Evolutionary conservation across 2,329 filamentous ascomycete genomes (phyloP).

Genomic region (Claviceps fusiformis): DNA sequence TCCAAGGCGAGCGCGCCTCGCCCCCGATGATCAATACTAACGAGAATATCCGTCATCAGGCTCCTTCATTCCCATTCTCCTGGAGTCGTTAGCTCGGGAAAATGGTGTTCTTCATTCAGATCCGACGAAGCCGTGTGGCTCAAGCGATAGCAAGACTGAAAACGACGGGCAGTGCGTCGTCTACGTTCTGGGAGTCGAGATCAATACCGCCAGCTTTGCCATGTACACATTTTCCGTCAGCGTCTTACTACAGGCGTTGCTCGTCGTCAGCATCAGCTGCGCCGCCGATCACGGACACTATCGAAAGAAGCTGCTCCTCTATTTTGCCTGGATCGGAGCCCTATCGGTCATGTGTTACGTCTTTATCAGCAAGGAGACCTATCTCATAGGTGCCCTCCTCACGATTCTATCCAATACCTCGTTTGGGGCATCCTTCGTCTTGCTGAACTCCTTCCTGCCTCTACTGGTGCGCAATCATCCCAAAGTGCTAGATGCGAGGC

Average conservation of each 20-base stretch:
- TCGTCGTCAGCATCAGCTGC: constrained; percentile 93
- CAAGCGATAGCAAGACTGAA: constrained; percentile 40
- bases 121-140: constrained; percentile 58
- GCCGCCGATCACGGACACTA: constrained; percentile 90
- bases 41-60: constrained; percentile 33
- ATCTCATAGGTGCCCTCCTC: constrained; percentile 67
- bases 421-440: constrained; percentile 87
- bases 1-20: not conserved
- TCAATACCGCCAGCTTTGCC: constrained; percentile 93
- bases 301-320: constrained; percentile 73
- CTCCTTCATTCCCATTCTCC: constrained; percentile 88
- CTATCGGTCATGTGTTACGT: constrained; percentile 81
- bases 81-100: constrained; percentile 86
- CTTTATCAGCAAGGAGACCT: constrained; percentile 58
- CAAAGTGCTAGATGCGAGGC: constrained; percentile 21
- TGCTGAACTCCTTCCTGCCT: constrained; percentile 89
- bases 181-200: constrained; percentile 64
- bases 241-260: constrained; percentile 73
- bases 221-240: constrained; percentile 97
- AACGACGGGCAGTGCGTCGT: constrained; percentile 64
- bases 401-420: constrained; percentile 88
- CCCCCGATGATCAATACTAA: not conserved
- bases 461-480: constrained; percentile 81
- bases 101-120: constrained; percentile 79
- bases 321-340: constrained; percentile 74